These are phyloP conservation scores for Backusella psychrophila DNA, from an alignment of 192 early-diverging fungal genomes.

Conservation along the genomic window DNA sequence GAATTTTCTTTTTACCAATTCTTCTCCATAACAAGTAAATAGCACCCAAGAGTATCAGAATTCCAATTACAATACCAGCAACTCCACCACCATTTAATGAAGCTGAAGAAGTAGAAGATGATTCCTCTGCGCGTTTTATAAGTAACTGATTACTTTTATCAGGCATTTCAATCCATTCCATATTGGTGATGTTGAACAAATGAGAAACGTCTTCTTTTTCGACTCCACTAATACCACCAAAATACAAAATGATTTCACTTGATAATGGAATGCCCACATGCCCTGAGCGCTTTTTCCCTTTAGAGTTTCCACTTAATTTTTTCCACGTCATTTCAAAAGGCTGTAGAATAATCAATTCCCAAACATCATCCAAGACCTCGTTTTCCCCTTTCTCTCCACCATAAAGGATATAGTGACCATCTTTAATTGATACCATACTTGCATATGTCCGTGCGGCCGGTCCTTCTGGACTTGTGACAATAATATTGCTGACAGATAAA, in stretches of 20 bases:
- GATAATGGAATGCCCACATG: background rate
- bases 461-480: background rate
- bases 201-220: background rate
- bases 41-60: background rate
- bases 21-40: background rate
- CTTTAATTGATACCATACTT: background rate
- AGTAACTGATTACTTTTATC: background rate
- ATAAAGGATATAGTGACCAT: background rate
- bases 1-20: background rate
- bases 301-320: background rate
- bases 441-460: conserved; percentile 1
- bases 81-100: background rate
- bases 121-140: background rate
- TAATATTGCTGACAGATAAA: background rate
- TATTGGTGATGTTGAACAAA: background rate
- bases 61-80: conserved; percentile 1
- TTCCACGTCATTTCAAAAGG: background rate
- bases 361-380: background rate
- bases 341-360: background rate
- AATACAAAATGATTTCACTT: background rate
- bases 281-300: background rate
- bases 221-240: background rate
- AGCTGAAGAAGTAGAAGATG: background rate
- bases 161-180: background rate
- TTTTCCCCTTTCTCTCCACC: background rate